Evolutionary conservation across 768 basidiomycete species (phyloP), one percentile per base, ranked within the genome.

Genomic region (Auricularia heimuer): DNA sequence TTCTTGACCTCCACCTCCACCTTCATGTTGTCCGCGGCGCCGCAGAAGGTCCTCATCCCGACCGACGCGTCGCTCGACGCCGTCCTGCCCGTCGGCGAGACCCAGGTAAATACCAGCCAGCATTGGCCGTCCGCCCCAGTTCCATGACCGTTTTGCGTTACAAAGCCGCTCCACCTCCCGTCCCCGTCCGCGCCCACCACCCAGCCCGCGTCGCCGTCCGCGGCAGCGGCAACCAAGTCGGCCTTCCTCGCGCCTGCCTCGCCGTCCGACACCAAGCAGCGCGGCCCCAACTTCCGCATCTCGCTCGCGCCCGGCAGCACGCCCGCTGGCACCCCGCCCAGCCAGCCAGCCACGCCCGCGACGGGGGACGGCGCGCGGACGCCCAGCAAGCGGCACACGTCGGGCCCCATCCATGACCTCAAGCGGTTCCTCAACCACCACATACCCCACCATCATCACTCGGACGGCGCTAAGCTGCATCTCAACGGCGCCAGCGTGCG

Each of bases 381-480:
- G 68, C 63, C 67, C 64, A 51, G 65, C 56, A 76, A 77, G 68
- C 75, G 81, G 66, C 71, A 75, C 45, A 75, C 78, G 68, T 79
- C 81, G 65, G 89, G 92, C 0, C 89, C 93, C 2, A 82, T 98
- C 62, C 86, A 90, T 76, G 95, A 98, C 75, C 86, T 98, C 71
- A 93, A 93, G 73, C 90, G 94, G 35, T 97, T 98, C 79, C 83
- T 99, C 68, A 92, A 96, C 77, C 85, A 91, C 76, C 93, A 96
- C 77, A 86, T 96, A 61, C 85, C 85, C 65, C 86, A 89, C 70
- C 77, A 77, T 58, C 72, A 75, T 61, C 74, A 74, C 67, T 67
- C 68, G n/a, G 51, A 51, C 35, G 64, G 51, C 64, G 18, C 54
- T 21, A 56, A 64, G 44, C 63, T 11, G n/a, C 56, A 35, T 64